A percentile compares a stretch with the other conserved stretches of the same genome.
These are phyloP conservation scores for Ustilago trichophora DNA, from an alignment of 1,284 basidiomycete genomes.

Conservation along the genomic window DNA sequence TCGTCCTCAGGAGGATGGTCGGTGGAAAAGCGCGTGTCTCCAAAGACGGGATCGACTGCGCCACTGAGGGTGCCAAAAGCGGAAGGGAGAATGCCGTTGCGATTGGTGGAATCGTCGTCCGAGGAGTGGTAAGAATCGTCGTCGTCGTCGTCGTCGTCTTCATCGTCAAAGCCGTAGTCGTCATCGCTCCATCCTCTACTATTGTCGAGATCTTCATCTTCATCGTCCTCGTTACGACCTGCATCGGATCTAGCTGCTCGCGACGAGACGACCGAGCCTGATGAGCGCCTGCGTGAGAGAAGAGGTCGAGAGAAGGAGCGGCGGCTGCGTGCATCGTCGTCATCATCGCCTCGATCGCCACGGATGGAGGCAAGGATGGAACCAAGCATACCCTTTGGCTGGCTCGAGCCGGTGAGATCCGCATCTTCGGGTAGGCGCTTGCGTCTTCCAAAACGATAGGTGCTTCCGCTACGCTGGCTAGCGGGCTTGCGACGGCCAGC, in stretches of 20 bases:
- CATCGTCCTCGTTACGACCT: conserved; percentile 40
- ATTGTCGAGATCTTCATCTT: conserved; percentile 25
- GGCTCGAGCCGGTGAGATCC: conserved; percentile 24
- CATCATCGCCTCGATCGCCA: conserved; percentile 48
- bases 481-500: conserved; percentile 35
- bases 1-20: conserved; percentile 59
- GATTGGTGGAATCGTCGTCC: conserved; percentile 46
- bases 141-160: conserved; percentile 49
- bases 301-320: conserved; percentile 46
- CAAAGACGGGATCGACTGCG: conserved; percentile 62
- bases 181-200: conserved; percentile 49
- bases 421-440: conserved; percentile 33
- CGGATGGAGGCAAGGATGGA: conserved; percentile 60
- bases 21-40: conserved; percentile 51
- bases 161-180: conserved; percentile 50
- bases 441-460: conserved; percentile 45
- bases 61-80: conserved; percentile 60
- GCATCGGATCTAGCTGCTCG: conserved; percentile 31
- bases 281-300: conserved; percentile 39
- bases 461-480: conserved; percentile 51
- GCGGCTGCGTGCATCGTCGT: conserved; percentile 49
- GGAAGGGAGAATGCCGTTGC: conserved; percentile 58
- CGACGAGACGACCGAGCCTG: conserved; percentile 37
- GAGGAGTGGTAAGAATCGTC: conserved; percentile 42
- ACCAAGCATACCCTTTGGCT: conserved; percentile 57